Conservation (phyloP, 768 basidiomycete species). For the Trametes sanguinea region DNA sequence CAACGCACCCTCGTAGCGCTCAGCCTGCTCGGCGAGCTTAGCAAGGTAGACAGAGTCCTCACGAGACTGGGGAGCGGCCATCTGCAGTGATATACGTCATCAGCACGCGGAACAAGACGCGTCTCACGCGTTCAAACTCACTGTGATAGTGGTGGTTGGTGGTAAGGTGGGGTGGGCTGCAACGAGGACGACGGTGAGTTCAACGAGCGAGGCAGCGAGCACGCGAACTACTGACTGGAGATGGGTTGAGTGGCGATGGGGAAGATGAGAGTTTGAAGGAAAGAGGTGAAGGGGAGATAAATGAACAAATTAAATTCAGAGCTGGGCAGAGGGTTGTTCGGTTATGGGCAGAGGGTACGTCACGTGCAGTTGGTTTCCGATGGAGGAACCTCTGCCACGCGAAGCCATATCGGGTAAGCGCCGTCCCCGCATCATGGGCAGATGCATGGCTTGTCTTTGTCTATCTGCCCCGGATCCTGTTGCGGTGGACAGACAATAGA, state of each 20-base stretch:
- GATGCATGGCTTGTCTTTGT: conserved; percentile 10
- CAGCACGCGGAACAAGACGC: conserved; percentile 33
- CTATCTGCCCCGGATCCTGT: not conserved
- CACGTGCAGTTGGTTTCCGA: conserved; percentile 31
- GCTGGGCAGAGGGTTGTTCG: conserved; percentile 69
- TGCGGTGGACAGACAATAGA: conserved; percentile 1
- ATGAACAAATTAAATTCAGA: conserved; percentile 65
- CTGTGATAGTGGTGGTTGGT: conserved; percentile 37
- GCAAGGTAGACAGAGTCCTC: conserved; percentile 99
- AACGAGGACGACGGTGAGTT: conserved; percentile 38
- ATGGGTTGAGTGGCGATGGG: conserved; percentile 37
- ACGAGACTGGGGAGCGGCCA: conserved; percentile 68
- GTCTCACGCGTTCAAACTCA: conserved; percentile 45
- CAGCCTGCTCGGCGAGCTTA: conserved; percentile 99
- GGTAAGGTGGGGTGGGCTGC: conserved; percentile 21
- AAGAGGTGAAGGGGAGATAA: conserved; percentile 45
- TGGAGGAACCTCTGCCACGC: conserved; percentile 24
- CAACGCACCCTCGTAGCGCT: conserved; percentile 91
- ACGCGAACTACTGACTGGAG: conserved; percentile 42
- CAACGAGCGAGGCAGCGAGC: conserved; percentile 36
- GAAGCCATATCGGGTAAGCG: conserved; percentile 21
- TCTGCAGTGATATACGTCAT: conserved; percentile 45
- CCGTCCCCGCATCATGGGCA: conserved; percentile 5
- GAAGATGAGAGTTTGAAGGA: conserved; percentile 48
- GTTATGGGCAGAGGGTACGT: conserved; percentile 45